These are phyloP conservation scores for Phaeoacremonium minimum DNA, from an alignment of 2,329 filamentous ascomycete genomes.

Conservation along the genomic window DNA sequence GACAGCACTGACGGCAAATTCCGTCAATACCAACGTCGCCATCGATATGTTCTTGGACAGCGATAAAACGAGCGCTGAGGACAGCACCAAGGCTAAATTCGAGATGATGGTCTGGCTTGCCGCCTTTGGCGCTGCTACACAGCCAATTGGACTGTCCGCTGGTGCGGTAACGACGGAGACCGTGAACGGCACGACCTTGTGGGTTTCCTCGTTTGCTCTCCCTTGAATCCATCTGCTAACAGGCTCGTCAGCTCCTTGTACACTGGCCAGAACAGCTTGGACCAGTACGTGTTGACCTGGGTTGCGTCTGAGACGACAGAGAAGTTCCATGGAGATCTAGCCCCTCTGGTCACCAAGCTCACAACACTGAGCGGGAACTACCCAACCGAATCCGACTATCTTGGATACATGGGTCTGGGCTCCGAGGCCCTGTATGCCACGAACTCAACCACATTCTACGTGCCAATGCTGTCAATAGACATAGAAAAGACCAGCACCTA, in stretches of 20 bases:
- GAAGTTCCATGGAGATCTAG: constrained; percentile 56
- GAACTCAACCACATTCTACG: constrained; percentile 1
- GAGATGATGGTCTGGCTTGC: constrained; percentile 58
- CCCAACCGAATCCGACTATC: neutral
- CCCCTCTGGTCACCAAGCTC: neutral
- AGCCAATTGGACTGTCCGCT: constrained; percentile 37
- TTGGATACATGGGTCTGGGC: neutral
- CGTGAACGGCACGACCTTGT: constrained; percentile 14
- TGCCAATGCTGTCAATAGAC: neutral
- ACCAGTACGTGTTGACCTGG: constrained; percentile 85
- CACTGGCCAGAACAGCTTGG: constrained; percentile 25
- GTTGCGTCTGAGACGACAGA: constrained; percentile 70
- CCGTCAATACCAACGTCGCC: constrained; percentile 50
- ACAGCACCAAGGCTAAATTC: constrained; percentile 36
- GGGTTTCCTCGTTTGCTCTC: neutral
- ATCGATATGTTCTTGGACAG: constrained; percentile 55
- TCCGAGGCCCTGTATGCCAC: neutral
- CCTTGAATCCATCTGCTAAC: constrained; percentile 25
- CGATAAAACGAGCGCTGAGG: constrained; percentile 30
- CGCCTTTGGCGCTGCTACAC: constrained; percentile 36
- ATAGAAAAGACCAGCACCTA: too few relatives aligned
- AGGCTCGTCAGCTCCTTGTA: constrained; percentile 19
- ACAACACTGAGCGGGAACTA: neutral
- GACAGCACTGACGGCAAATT: constrained; percentile 22
- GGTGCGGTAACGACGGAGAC: constrained; percentile 26